phyloP scores from a whole-genome alignment of 2,329 filamentous ascomycete genomes.

The Microthyrium microscopicum region DNA sequence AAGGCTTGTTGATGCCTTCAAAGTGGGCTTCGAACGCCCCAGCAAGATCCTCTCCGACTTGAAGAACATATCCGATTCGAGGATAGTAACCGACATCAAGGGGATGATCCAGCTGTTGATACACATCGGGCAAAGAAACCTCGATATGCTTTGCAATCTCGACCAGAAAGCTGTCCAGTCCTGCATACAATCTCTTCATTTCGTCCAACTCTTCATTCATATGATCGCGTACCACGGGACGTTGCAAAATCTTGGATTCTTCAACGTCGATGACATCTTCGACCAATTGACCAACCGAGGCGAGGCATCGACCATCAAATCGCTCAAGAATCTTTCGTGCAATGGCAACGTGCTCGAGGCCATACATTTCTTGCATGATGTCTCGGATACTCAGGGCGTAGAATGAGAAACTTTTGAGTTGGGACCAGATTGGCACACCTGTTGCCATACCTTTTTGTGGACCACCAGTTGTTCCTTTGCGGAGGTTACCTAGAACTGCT shows the following conservation, averaged over 20 bases:
- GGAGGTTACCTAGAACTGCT: conserved; percentile 49
- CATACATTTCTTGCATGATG: conserved; percentile 38
- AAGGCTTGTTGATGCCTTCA: too few species aligned
- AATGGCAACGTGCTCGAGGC: conserved; percentile 35
- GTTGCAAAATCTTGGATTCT: conserved; percentile 50
- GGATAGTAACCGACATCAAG: conserved; percentile 80
- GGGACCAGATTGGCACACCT: conserved; percentile 52
- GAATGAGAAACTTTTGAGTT: conserved; percentile 45
- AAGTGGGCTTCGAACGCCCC: too few species aligned
- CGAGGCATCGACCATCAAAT: conserved; percentile 42
- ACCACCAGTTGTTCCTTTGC: conserved; percentile 54
- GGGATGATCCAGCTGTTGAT: conserved; percentile 35
- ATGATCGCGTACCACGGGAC: conserved; percentile 52
- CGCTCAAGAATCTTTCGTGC: conserved; percentile 35
- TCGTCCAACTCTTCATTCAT: conserved; percentile 61
- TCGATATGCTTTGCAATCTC: conserved; percentile 41
- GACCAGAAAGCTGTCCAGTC: conserved; percentile 57
- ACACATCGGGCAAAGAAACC: conserved; percentile 46
- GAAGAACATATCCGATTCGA: conserved; percentile 74
- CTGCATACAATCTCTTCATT: conserved; percentile 61
- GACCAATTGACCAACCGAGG: conserved; percentile 53
- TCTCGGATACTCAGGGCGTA: conserved; percentile 55
- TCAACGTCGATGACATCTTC: conserved; percentile 66
- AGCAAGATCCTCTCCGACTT: too few species aligned
- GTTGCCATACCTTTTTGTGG: conserved; percentile 36